Percentiles rank a stretch among this genome's conserved stretches.
Conservation (phyloP, 306 rosid genomes). For the Cicer yamashitae region DNA sequence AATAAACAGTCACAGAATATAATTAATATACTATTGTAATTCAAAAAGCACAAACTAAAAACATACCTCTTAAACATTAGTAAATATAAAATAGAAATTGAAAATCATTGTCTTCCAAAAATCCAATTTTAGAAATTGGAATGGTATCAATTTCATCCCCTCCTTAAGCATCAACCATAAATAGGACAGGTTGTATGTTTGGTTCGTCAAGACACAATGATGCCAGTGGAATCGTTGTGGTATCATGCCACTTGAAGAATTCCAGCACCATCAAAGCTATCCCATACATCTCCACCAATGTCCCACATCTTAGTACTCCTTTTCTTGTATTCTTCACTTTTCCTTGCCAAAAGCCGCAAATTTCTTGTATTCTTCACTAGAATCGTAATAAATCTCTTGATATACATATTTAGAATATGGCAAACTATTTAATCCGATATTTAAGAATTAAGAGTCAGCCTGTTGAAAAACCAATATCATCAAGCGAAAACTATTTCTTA, state of each 20-base stretch:
- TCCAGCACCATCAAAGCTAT: conserved; percentile 1
- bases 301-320: neutral
- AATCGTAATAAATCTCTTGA: neutral
- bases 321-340: neutral
- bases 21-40: neutral
- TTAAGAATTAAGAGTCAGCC: neutral
- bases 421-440: neutral
- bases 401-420: neutral
- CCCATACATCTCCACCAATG: neutral
- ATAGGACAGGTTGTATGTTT: conserved; percentile 2
- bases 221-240: no score
- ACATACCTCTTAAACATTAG: neutral
- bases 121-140: neutral
- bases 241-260: conserved; percentile 3
- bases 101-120: neutral
- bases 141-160: conserved; percentile 4
- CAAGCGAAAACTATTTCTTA: neutral
- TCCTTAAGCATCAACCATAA: neutral
- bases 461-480: neutral
- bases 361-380: neutral
- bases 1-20: neutral
- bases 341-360: neutral
- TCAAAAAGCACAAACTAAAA: neutral
- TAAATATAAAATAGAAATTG: conserved; percentile 5
- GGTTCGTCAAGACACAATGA: neutral